Evolutionary conservation across 2,329 filamentous ascomycete genomes (phyloP).

Genomic region (Colletotrichum chlorophyti): DNA sequence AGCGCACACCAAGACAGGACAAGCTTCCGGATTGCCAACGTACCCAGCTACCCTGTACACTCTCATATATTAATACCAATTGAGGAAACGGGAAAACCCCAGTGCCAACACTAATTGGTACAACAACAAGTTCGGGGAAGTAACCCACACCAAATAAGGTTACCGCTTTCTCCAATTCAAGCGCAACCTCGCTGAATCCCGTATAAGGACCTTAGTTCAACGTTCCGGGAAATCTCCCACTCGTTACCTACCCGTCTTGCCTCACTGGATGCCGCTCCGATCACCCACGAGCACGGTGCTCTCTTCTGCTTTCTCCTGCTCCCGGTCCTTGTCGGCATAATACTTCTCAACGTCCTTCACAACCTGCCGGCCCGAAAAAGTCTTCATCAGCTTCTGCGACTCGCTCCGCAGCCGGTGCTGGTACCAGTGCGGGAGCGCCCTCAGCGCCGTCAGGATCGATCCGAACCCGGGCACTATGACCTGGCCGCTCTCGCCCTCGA

Average conservation of each 20-base stretch:
- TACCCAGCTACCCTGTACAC: too few relatives aligned
- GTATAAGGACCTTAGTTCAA: too few relatives aligned
- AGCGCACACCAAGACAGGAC: too few relatives aligned
- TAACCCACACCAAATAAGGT: neutral
- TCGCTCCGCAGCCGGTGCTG: conserved; percentile 57
- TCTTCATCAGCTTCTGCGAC: conserved; percentile 47
- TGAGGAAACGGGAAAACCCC: too few relatives aligned
- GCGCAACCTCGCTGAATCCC: too few relatives aligned
- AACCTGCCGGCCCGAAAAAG: conserved; percentile 55
- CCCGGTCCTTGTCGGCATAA: conserved; percentile 40
- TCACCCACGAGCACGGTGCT: conserved; percentile 45
- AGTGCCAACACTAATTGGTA: too few relatives aligned
- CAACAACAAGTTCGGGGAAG: too few relatives aligned
- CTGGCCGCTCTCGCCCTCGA: conserved; percentile 63
- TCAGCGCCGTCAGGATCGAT: conserved; percentile 48
- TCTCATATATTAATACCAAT: too few relatives aligned
- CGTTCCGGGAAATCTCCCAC: too few relatives aligned
- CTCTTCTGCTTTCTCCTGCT: conserved; percentile 35
- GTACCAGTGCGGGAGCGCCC: conserved; percentile 69
- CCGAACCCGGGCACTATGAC: conserved; percentile 59
- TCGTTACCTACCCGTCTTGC: neutral
- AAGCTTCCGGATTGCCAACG: too few relatives aligned
- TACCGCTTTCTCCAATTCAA: neutral
- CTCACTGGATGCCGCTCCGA: neutral
- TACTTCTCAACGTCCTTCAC: conserved; percentile 50